Evolutionary conservation across 345 rosid genomes (phyloP).

Genomic region (Salix purpurea): DNA sequence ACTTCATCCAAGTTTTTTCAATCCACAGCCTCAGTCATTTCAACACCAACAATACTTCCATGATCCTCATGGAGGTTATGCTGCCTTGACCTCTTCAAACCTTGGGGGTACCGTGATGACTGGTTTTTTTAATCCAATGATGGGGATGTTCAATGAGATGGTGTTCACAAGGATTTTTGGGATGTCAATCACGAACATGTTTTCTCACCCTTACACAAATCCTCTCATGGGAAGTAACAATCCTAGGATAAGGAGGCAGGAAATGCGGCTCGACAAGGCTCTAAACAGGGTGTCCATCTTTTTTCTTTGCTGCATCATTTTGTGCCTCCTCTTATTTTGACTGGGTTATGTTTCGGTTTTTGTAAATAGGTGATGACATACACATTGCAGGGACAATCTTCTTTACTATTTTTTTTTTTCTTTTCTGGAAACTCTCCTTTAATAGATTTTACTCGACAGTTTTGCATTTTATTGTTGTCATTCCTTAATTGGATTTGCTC

Average conservation of each 20-base stretch:
- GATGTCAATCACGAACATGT: slow-evolving; percentile 36
- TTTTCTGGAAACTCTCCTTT: background rate
- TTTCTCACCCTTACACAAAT: slow-evolving; percentile 34
- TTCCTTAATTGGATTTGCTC: background rate
- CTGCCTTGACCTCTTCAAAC: slow-evolving; percentile 11
- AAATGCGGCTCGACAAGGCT: slow-evolving; percentile 25
- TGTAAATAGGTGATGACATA: slow-evolving; percentile 3
- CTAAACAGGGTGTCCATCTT: slow-evolving; percentile 22
- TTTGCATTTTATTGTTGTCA: background rate
- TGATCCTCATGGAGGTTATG: slow-evolving; percentile 28
- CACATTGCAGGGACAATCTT: background rate
- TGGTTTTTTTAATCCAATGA: slow-evolving; percentile 42
- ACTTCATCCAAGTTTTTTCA: slow-evolving; percentile 19
- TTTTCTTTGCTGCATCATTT: slow-evolving; percentile 23
- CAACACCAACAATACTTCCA: slow-evolving; percentile 29
- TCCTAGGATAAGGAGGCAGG: slow-evolving; percentile 27
- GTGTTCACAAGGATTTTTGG: slow-evolving; percentile 18
- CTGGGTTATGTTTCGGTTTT: background rate
- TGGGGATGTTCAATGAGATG: slow-evolving; percentile 59
- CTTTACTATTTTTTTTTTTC: background rate
- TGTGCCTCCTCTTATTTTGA: slow-evolving; percentile 29
- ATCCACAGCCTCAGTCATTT: slow-evolving; percentile 18
- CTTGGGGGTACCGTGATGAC: slow-evolving; percentile 22
- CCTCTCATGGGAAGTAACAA: slow-evolving; percentile 1
- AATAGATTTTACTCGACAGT: background rate